A percentile compares a stretch with the other conserved stretches of the same genome.
Conservation (phyloP, 495 filamentous ascomycete genomes). For the Hyaloscypha finlandica region DNA sequence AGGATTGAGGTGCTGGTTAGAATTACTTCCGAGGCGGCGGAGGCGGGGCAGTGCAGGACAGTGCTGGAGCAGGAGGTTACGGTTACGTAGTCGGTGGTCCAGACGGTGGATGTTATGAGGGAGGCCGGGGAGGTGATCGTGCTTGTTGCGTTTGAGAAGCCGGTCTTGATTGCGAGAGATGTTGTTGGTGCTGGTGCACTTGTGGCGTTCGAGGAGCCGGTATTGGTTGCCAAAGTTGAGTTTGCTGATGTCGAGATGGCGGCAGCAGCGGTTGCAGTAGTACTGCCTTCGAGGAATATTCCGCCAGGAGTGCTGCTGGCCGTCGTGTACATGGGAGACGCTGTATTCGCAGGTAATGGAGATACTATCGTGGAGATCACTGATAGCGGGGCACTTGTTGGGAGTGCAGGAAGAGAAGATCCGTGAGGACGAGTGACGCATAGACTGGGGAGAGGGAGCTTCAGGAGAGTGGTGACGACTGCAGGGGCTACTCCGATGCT, state of each 20-base stretch:
- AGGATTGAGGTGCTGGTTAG: conserved; percentile 31
- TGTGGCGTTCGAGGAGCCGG: conserved; percentile 1
- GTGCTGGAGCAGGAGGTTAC: conserved; percentile 32
- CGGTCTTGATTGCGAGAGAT: neutral
- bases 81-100: conserved; percentile 20
- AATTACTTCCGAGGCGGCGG: conserved; percentile 26
- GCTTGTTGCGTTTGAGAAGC: conserved; percentile 5
- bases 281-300: conserved; percentile 1
- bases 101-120: conserved; percentile 19
- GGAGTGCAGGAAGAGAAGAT: conserved; percentile 16
- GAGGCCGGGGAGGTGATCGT: conserved; percentile 16
- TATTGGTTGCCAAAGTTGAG: neutral
- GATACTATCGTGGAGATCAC: neutral
- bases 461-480: conserved; percentile 40
- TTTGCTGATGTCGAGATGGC: neutral
- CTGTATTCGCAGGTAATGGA: neutral
- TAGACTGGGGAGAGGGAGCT: conserved; percentile 36
- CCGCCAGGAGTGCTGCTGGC: neutral
- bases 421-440: conserved; percentile 3
- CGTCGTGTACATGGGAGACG: neutral
- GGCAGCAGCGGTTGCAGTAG: conserved; percentile 6
- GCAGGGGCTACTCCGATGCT: conserved; percentile 40
- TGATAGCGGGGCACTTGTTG: neutral
- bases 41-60: conserved; percentile 35
- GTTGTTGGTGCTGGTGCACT: neutral